These are phyloP conservation scores for Penicillium sp. DNA, from an alignment of 2,329 filamentous ascomycete species.

Conservation along the genomic window DNA sequence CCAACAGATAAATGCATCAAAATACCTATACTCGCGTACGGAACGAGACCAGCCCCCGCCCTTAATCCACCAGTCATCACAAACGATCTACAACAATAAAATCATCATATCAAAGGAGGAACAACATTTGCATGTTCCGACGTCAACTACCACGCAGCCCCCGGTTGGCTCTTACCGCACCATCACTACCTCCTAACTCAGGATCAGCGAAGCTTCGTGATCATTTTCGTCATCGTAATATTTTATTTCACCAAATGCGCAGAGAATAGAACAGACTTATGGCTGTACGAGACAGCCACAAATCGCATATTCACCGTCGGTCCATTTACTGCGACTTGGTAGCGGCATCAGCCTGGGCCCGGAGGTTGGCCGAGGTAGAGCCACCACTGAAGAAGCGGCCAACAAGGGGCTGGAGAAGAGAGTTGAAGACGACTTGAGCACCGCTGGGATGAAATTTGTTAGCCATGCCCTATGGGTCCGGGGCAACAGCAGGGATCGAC, in stretches of 20 bases:
- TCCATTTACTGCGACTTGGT: conserved; percentile 59
- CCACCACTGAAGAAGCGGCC: conserved; percentile 83
- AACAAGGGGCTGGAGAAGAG: conserved; percentile 89
- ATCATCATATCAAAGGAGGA: conserved; percentile 23
- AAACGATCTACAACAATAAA: conserved; percentile 19
- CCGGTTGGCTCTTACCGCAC: conserved; percentile 1
- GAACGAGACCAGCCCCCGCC: conserved; percentile 13
- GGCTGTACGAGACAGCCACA: conserved; percentile 18
- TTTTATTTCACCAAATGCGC: conserved; percentile 15
- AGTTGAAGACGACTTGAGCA: conserved; percentile 95
- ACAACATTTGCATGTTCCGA: conserved; percentile 13
- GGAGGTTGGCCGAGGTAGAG: conserved; percentile 84
- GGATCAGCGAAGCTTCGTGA: conserved; percentile 8
- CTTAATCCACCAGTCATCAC: conserved; percentile 14
- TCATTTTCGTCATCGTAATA: conserved; percentile 8
- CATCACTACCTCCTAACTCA: background rate
- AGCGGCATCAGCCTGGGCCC: conserved; percentile 81
- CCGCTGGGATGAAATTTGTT: conserved; percentile 62
- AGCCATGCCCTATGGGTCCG: conserved; percentile 1
- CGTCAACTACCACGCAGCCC: conserved; percentile 7
- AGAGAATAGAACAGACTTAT: conserved; percentile 29
- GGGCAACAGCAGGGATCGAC: conserved; percentile 38
- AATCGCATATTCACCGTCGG: conserved; percentile 17
- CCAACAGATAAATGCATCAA: conserved; percentile 29
- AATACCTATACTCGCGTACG: conserved; percentile 22